A percentile compares a stretch with the other conserved stretches of the same genome.
Evolutionary conservation across 768 basidiomycete species (phyloP).

Genomic region (Leccinum variicolor): DNA sequence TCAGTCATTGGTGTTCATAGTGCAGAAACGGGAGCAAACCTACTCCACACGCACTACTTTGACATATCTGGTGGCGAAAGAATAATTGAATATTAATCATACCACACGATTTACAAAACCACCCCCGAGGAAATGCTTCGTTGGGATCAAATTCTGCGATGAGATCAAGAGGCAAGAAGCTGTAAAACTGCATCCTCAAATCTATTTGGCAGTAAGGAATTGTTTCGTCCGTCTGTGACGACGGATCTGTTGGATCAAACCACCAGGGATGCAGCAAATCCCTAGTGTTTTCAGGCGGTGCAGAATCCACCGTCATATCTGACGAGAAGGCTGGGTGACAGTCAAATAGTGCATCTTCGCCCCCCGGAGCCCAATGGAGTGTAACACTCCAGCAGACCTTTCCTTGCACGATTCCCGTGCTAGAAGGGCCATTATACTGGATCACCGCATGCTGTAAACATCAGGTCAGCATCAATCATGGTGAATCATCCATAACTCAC

Average conservation of each 20-base stretch:
- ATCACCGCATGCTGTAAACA: slow-evolving; percentile 15
- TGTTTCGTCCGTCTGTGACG: background rate
- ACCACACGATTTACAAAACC: slow-evolving; percentile 48
- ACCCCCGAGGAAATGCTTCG: slow-evolving; percentile 42
- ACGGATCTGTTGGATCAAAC: slow-evolving; percentile 13
- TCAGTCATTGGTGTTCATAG: slow-evolving; percentile 7
- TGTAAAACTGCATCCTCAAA: slow-evolving; percentile 24
- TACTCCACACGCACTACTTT: slow-evolving; percentile 40
- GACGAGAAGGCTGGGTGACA: background rate
- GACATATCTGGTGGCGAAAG: slow-evolving; percentile 47
- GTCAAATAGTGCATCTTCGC: slow-evolving; percentile 38
- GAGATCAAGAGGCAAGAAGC: slow-evolving; percentile 30
- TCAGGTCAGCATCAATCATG: background rate
- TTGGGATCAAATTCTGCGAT: slow-evolving; percentile 28
- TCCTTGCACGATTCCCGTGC: slow-evolving; percentile 20
- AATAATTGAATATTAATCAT: slow-evolving; percentile 44
- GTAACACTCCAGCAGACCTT: slow-evolving; percentile 43
- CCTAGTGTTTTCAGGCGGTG: background rate
- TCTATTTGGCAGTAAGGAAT: slow-evolving; percentile 23
- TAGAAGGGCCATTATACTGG: background rate
- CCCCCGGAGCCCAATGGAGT: slow-evolving; percentile 49
- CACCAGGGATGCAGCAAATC: slow-evolving; percentile 20
- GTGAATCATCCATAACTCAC: slow-evolving; percentile 24
- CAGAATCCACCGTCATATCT: background rate
- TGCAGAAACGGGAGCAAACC: slow-evolving; percentile 1